phyloP scores from a whole-genome alignment of 2,329 filamentous ascomycete genomes.

The Ceratocystis eucalypticola region DNA sequence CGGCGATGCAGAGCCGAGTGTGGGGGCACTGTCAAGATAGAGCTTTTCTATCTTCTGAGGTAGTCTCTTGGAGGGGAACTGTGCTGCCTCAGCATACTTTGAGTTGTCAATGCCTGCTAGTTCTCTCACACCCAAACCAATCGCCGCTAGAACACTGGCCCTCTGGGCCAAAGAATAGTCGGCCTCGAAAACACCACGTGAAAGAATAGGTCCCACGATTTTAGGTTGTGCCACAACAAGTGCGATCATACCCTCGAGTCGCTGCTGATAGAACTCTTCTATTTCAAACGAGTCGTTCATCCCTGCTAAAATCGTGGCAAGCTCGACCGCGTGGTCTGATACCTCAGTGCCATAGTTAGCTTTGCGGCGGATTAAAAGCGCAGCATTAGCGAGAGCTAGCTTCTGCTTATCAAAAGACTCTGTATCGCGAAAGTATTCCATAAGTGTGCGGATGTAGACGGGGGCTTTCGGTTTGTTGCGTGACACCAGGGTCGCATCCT shows the following conservation, averaged over 20 bases:
- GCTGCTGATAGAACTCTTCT: constrained; percentile 60
- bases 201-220: constrained; percentile 71
- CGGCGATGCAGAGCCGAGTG: constrained; percentile 14
- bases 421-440: constrained; percentile 62
- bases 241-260: constrained; percentile 69
- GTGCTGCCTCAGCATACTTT: constrained; percentile 34
- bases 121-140: constrained; percentile 73
- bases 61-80: constrained; percentile 71
- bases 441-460: constrained; percentile 80
- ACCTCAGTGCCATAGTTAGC: constrained; percentile 80
- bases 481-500: constrained; percentile 76
- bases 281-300: constrained; percentile 78
- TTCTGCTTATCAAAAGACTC: constrained; percentile 78
- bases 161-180: constrained; percentile 83
- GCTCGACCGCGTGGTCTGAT: constrained; percentile 65
- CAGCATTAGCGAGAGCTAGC: constrained; percentile 63
- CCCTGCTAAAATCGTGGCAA: constrained; percentile 63
- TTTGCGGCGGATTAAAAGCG: constrained; percentile 74
- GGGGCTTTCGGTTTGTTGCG: constrained; percentile 72
- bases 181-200: constrained; percentile 74
- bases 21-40: constrained; percentile 38
- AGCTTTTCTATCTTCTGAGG: constrained; percentile 59
- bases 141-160: constrained; percentile 62
- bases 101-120: constrained; percentile 61
- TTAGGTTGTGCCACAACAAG: constrained; percentile 62